Percentiles rank a stretch among this genome's conserved stretches.
Conservation (phyloP, 2,329 filamentous ascomycete genomes). For the Waltergamsia citrina region DNA sequence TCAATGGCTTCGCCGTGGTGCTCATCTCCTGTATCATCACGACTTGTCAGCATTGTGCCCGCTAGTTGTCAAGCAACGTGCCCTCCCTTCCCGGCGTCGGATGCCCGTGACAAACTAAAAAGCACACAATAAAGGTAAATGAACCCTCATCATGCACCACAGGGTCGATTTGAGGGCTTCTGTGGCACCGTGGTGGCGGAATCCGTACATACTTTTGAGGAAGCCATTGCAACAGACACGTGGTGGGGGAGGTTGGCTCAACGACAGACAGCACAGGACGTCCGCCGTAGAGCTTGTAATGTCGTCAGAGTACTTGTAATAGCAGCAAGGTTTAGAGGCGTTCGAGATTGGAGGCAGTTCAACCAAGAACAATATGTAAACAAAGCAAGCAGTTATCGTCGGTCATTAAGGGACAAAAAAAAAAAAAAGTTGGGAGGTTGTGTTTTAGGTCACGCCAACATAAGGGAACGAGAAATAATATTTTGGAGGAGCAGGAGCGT, state of each 20-base stretch:
- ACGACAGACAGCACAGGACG: conserved; percentile 8
- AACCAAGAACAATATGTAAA: too few relatives aligned
- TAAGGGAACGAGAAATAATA: conserved; percentile 6
- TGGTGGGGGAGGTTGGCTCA: conserved; percentile 13
- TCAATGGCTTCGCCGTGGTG: conserved; percentile 57
- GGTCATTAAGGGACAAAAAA: conserved; percentile 2
- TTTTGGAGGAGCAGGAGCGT: conserved; percentile 4
- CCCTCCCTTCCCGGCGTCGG: too few relatives aligned
- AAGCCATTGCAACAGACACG: conserved; percentile 42
- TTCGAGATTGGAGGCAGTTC: too few relatives aligned
- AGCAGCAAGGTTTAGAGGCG: too few relatives aligned
- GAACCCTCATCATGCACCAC: too few relatives aligned
- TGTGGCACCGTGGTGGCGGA: too few relatives aligned
- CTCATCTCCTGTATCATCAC: conserved; percentile 45
- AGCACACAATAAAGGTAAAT: too few relatives aligned
- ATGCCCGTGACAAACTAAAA: too few relatives aligned
- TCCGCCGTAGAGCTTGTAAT: conserved; percentile 1
- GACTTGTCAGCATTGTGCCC: conserved; percentile 1
- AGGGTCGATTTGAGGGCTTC: too few relatives aligned
- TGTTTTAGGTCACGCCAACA: conserved; percentile 1
- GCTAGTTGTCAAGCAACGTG: too few relatives aligned
- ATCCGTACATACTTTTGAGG: conserved; percentile 53
- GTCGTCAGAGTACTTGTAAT: not conserved
- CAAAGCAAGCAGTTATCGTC: too few relatives aligned
- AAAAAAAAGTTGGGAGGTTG: conserved; percentile 3